Evolutionary conservation across 2,329 filamentous ascomycete genomes (phyloP).

Genomic region (Talaromyces rugulosus): DNA sequence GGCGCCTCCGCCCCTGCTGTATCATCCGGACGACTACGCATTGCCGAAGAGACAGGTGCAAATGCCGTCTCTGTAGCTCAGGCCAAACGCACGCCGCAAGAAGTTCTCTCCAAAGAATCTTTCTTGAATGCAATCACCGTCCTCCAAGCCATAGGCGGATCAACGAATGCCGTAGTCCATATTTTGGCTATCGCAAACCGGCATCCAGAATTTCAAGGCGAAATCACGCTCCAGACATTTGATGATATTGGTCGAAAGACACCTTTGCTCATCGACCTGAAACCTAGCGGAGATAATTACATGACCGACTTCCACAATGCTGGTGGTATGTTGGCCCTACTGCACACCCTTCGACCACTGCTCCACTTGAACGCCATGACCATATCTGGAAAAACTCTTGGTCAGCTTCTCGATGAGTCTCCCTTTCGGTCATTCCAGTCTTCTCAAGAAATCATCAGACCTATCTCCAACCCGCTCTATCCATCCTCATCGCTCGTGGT

Average conservation of each 20-base stretch:
- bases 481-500: slow-evolving; percentile 44
- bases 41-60: slow-evolving; percentile 53
- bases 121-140: slow-evolving; percentile 51
- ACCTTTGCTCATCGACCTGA: slow-evolving; percentile 49
- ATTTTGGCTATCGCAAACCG: slow-evolving; percentile 52
- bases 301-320: slow-evolving; percentile 55
- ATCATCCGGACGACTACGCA: slow-evolving; percentile 47
- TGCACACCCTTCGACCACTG: slow-evolving; percentile 45
- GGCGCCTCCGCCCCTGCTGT: slow-evolving; percentile 53
- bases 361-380: slow-evolving; percentile 45
- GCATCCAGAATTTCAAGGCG: slow-evolving; percentile 44
- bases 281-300: slow-evolving; percentile 51
- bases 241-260: slow-evolving; percentile 47
- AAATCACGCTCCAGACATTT: slow-evolving; percentile 44
- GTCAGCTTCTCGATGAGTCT: slow-evolving; percentile 41
- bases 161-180: slow-evolving; percentile 54
- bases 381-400: slow-evolving; percentile 45
- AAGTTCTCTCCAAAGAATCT: slow-evolving; percentile 43
- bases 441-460: slow-evolving; percentile 41
- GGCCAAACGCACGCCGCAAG: slow-evolving; percentile 39
- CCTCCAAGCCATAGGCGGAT: slow-evolving; percentile 54
- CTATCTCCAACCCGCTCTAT: slow-evolving; percentile 43
- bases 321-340: slow-evolving; percentile 47
- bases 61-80: slow-evolving; percentile 44
- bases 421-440: slow-evolving; percentile 41